phyloP scores from a whole-genome alignment of 306 rosid species.

The Trichosanthes cucumerina region DNA sequence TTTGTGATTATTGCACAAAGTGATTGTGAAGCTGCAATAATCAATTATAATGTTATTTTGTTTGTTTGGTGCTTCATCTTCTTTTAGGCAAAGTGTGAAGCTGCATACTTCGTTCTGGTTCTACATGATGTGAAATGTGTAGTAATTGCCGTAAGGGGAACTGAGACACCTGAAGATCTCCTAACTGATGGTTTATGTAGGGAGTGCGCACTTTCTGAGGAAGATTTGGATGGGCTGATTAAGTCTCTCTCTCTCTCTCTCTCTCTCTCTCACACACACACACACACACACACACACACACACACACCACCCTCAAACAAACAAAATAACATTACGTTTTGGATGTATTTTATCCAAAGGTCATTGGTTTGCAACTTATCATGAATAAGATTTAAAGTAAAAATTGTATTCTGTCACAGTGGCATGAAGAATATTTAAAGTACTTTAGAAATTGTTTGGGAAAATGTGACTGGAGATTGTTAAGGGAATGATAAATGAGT shows the following conservation, averaged over 20 bases:
- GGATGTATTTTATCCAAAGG: background rate
- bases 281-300: no score
- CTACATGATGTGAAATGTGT: conserved; percentile 60
- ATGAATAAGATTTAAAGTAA: background rate
- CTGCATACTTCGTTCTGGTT: conserved; percentile 85
- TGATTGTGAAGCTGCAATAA: no score
- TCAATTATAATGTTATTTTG: no score
- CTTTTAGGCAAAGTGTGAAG: conserved; percentile 64
- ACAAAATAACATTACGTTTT: background rate
- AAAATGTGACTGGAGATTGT: background rate
- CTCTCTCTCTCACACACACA: conserved; percentile 25
- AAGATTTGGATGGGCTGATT: conserved; percentile 76
- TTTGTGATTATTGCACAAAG: conserved; percentile 1
- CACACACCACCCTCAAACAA: background rate
- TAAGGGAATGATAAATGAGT: background rate
- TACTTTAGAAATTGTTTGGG: background rate
- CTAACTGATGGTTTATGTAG: conserved; percentile 77
- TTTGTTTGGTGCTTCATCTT: conserved; percentile 5
- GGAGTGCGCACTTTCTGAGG: conserved; percentile 57
- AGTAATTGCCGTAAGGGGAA: conserved; percentile 80
- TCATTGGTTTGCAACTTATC: background rate
- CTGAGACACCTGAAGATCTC: conserved; percentile 95
- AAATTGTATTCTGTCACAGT: no score
- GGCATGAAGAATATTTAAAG: background rate
- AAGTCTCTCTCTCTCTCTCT: conserved; percentile 36